Evolutionary conservation across 352 stramenopile genomes (phyloP).

Genomic region (Phytophthora pistaciae): DNA sequence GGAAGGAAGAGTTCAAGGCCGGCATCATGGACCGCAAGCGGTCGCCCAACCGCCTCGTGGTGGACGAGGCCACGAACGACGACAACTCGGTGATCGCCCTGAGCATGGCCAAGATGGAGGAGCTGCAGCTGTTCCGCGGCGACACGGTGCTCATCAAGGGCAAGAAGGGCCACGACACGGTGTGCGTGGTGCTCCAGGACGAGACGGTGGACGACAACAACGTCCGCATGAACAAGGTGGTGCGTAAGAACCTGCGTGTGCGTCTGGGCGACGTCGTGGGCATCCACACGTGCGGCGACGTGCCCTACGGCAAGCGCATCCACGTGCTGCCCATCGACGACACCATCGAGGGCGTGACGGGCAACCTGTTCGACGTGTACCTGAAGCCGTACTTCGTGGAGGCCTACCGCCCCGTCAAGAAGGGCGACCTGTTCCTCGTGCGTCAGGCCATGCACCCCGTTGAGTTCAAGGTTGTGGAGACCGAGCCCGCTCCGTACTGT

Average conservation of each 20-base stretch:
- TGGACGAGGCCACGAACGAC: slow-evolving; percentile 98
- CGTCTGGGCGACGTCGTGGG: slow-evolving; percentile 98
- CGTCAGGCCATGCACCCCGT: slow-evolving; percentile 99
- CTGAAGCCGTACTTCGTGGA: slow-evolving; percentile 99
- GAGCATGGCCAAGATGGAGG: slow-evolving; percentile 97
- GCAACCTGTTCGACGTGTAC: slow-evolving; percentile 99
- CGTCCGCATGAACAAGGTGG: slow-evolving; percentile 99
- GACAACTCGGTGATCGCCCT: slow-evolving; percentile 98
- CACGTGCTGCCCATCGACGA: slow-evolving; percentile 99
- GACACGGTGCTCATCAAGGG: slow-evolving; percentile 99
- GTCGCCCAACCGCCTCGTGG: slow-evolving; percentile 98
- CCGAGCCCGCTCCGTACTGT: slow-evolving; percentile 97
- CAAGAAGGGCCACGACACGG: slow-evolving; percentile 98
- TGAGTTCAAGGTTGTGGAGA: slow-evolving; percentile 99
- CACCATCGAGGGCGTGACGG: slow-evolving; percentile 99
- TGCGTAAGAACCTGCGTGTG: slow-evolving; percentile 99
- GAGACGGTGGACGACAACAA: slow-evolving; percentile 98
- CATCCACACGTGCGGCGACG: slow-evolving; percentile 96
- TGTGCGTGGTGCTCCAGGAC: slow-evolving; percentile 98
- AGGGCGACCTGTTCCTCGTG: slow-evolving; percentile 99
- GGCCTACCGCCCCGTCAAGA: slow-evolving; percentile 99
- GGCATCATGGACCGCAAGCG: slow-evolving; percentile 94
- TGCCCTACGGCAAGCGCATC: slow-evolving; percentile 99
- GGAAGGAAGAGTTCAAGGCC: slow-evolving; percentile 86
- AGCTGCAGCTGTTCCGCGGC: slow-evolving; percentile 98